Evolutionary conservation across 352 stramenopile genomes (phyloP).

Genomic region (Plasmopara muralis): DNA sequence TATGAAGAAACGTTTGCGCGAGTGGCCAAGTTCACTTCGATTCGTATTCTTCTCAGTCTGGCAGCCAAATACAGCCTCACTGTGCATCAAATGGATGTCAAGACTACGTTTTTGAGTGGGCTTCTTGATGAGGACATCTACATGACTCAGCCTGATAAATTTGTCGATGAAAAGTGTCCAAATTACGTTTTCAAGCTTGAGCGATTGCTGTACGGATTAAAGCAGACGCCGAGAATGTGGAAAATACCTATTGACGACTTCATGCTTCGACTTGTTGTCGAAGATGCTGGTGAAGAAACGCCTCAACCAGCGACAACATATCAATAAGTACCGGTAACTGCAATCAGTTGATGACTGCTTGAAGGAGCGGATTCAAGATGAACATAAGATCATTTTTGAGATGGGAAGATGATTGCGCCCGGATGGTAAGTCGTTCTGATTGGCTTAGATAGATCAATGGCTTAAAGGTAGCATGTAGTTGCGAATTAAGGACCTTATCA

Average conservation of each 20-base stretch:
- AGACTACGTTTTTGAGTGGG: not conserved
- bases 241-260: not conserved
- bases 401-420: no score
- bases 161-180: not conserved
- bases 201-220: not conserved
- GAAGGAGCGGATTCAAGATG: no score
- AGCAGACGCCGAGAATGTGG: not conserved
- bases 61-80: not conserved
- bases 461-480: no score
- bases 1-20: not conserved
- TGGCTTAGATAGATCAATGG: no score
- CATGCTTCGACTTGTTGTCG: no score
- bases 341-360: no score
- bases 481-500: no score
- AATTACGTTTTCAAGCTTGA: not conserved
- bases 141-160: not conserved
- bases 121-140: slow-evolving; percentile 3
- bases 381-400: no score
- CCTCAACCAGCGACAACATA: no score
- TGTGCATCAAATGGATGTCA: not conserved
- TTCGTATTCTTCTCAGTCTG: not conserved
- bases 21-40: not conserved
- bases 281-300: no score
- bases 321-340: no score
- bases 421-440: no score